A percentile compares a stretch with the other conserved stretches of the same genome.
phyloP scores from a whole-genome alignment of 2,329 filamentous ascomycete species.

The Ascochyta pisi region DNA sequence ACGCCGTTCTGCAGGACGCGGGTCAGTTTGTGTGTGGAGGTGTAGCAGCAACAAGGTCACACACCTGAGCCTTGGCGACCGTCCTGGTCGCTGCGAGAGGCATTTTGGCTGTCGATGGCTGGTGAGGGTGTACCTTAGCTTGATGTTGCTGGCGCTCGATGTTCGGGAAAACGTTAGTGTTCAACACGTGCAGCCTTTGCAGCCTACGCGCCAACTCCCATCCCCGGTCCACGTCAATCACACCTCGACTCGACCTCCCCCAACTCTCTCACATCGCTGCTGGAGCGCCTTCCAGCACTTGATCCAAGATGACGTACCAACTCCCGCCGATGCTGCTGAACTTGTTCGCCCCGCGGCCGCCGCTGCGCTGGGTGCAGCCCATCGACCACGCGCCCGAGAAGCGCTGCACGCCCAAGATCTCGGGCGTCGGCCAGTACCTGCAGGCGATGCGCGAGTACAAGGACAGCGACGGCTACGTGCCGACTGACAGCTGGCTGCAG shows the following conservation, averaged over 20 bases:
- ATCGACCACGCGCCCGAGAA: slow-evolving; percentile 83
- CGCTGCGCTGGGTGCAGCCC: slow-evolving; percentile 86
- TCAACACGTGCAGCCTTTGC: too few relatives aligned
- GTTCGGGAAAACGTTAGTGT: too few relatives aligned
- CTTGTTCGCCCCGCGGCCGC: slow-evolving; percentile 93
- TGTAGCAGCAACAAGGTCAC: slow-evolving; percentile 29
- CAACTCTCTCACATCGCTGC: slow-evolving; percentile 27
- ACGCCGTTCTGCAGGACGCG: slow-evolving; percentile 59
- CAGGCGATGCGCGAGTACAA: slow-evolving; percentile 78
- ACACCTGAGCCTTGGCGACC: slow-evolving; percentile 63
- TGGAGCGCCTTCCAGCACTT: slow-evolving; percentile 46
- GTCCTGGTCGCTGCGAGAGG: slow-evolving; percentile 59
- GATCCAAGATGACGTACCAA: slow-evolving; percentile 84
- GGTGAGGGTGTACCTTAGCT: slow-evolving; percentile 1
- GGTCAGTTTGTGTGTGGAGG: slow-evolving; percentile 1
- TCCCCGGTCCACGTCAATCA: slow-evolving; percentile 25
- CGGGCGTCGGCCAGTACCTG: slow-evolving; percentile 77
- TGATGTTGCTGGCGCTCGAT: neutral
- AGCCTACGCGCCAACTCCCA: too few relatives aligned
- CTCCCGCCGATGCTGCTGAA: slow-evolving; percentile 90
- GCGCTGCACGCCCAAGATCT: slow-evolving; percentile 75
- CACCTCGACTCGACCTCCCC: slow-evolving; percentile 6
- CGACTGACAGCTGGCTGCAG: slow-evolving; percentile 94
- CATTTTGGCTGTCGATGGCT: slow-evolving; percentile 48
- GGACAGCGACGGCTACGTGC: slow-evolving; percentile 75